Evolutionary conservation across 331 rosid genomes (phyloP), one percentile per base, ranked within the genome.

Genomic region (Erythrophleum ivorense): DNA sequence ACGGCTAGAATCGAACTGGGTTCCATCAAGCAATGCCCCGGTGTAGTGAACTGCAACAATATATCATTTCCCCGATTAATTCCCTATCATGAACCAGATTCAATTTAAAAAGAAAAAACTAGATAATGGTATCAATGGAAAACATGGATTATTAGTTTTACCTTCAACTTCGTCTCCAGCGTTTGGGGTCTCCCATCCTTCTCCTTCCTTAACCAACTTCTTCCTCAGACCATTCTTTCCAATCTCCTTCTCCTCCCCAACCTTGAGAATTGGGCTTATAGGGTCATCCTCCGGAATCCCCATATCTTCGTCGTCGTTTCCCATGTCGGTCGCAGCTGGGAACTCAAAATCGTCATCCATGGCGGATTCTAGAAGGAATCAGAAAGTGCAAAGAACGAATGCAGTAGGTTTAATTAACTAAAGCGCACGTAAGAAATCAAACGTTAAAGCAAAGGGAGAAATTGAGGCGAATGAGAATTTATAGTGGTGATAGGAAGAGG

Each of bases 81-180:
- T 49, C 15, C 65, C 21, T 6, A 31, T 31, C 49, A 10, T 1
- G 38, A 71, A 71, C 24, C 77, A 18, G 1, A 46, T 6, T 43
- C 21, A 16, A 55, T 11, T 11, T n/a, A 31, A 15, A 40, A 12
- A 9, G 36, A 9, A 59, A 2, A 31, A 29, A 67, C 2, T 16
- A 1, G 8, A 16, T 11, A 49, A 64, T 5, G 3, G 15, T 4
- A 29, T 3, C 33, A 36, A 77, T 66, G 14, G 2, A 8, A 6
- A 11, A 29, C 0, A 5, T 46, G 5, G 1, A 36, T 50, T 46
- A 24, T 31, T 72, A 6, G 5, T 36, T 2, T n/a, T 72, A 91
- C 97, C 97, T 92, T 94, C 90, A 46, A 94, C 95, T 79, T 94
- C 97, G 16, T 94, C 97, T n/a, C 97, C 97, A 75, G 69, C 54